phyloP scores from a whole-genome alignment of 2,329 filamentous ascomycete genomes.

The Mollisia scopiformis region DNA sequence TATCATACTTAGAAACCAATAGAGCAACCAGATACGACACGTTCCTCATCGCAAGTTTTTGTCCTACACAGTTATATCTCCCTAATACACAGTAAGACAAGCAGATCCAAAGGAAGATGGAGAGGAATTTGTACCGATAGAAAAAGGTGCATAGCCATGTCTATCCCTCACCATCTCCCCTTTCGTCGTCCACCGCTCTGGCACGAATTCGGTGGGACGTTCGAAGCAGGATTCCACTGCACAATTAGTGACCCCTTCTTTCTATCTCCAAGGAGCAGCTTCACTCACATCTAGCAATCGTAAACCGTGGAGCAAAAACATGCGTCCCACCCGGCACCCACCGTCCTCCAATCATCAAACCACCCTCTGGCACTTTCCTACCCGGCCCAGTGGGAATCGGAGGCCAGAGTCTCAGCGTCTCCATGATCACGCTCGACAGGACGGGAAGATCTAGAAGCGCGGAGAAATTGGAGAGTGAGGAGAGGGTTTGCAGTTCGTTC shows the following conservation, averaged over 20 bases:
- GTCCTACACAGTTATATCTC: neutral
- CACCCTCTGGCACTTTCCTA: slow-evolving; percentile 40
- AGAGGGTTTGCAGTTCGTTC: neutral
- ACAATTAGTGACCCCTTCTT: neutral
- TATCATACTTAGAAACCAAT: neutral
- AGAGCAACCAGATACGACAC: neutral
- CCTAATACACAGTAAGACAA: neutral
- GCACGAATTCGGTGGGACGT: slow-evolving; percentile 5
- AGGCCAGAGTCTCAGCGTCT: slow-evolving; percentile 41
- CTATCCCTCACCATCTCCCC: slow-evolving; percentile 5
- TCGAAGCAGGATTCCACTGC: slow-evolving; percentile 4
- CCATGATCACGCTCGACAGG: slow-evolving; percentile 42
- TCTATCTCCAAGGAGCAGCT: neutral
- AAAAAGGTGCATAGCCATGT: neutral
- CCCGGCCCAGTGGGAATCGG: slow-evolving; percentile 39
- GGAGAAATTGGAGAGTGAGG: neutral
- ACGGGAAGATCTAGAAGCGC: neutral
- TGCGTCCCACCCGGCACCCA: neutral
- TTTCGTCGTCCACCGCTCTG: slow-evolving; percentile 11
- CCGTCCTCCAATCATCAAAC: slow-evolving; percentile 18
- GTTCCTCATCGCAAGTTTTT: neutral
- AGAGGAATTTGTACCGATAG: neutral
- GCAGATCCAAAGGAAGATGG: neutral
- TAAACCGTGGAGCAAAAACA: slow-evolving; percentile 1
- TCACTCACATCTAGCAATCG: neutral